Percentiles rank a stretch among this genome's conserved stretches.
Conservation (phyloP, 441 rosid genomes). For the Pelargonium citronellum region DNA sequence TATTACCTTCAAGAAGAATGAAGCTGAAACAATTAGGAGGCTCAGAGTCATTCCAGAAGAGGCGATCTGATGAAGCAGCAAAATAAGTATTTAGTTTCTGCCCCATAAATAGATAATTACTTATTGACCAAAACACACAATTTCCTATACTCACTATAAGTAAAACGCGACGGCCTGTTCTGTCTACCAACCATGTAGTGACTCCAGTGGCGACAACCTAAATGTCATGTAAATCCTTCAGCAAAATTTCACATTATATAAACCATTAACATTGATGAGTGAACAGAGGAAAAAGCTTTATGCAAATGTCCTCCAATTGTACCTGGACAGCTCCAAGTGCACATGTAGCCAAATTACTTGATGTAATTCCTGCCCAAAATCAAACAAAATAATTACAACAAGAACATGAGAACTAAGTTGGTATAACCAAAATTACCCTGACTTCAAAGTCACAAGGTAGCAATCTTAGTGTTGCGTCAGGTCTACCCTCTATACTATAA, state of each 20-base stretch:
- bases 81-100: background rate
- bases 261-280: background rate
- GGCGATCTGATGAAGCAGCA: constrained; percentile 47
- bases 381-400: constrained; percentile 7
- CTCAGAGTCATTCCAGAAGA: constrained; percentile 64
- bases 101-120: background rate
- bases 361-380: constrained; percentile 58
- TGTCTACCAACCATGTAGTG: constrained; percentile 76
- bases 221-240: constrained; percentile 1
- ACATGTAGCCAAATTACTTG: constrained; percentile 70
- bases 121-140: background rate
- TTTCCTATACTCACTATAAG: constrained; percentile 59
- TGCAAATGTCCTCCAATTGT: constrained; percentile 4
- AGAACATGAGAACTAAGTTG: background rate
- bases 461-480: no score
- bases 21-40: constrained; percentile 59
- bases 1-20: constrained; percentile 60
- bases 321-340: constrained; percentile 92
- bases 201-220: constrained; percentile 79
- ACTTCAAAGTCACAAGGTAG: no score
- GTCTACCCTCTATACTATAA: no score
- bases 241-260: background rate
- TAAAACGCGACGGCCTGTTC: constrained; percentile 72
- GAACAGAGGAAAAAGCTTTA: background rate
- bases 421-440: background rate